Evolutionary conservation across 495 filamentous ascomycete species (phyloP), one percentile per base, ranked within the genome.

Genomic region (Friedmanniomyces endolithicus): DNA sequence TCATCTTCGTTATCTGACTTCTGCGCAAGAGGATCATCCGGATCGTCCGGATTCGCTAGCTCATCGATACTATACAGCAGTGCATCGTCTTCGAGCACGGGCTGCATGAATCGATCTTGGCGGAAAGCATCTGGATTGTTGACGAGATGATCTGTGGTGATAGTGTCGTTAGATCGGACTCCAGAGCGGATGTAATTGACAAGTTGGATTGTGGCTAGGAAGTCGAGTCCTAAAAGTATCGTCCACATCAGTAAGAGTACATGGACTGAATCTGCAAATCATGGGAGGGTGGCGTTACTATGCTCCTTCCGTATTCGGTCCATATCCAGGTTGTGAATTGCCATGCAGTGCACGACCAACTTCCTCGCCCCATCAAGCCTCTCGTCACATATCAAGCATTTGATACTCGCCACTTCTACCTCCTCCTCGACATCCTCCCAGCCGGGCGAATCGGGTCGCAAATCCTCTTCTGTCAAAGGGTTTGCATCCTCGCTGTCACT

Each of bases 21-120:
- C 41, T 34, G 11, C 6, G 19, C 52, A 1, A 55, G 41, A 16
- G 41, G 41, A 39, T 47, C 52, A 14, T 47, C 31, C 7, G 17
- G 24, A 53, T 78, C 77, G 22, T 72, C 72, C 6, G 59, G 45
- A 46, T 58, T 37, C 17, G 73, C 61, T 0, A 92, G 68, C 39
- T 95, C 90, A 57, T 92, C 89, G 48, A 96, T 71, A 47, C 78
- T 84, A 57, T 90, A 85, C 31, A 97, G 73, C 37, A 95, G 72
- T 14, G 89, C 84, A 57, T 97, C 90, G 62, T 95, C 88, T 60
- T 94, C 86, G n/a, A 97, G 68, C 11, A 86, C 82, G 1, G 90
- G 90, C 68, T 85, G 83, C 49, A 95, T 68, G 62, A 82, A 92
- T 50, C 73, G 68, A 52, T 97, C 89, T 52, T 87, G 81, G 27